Conservation (phyloP, 2,329 filamentous ascomycete genomes). For the Fusarium oligoseptatum region DNA sequence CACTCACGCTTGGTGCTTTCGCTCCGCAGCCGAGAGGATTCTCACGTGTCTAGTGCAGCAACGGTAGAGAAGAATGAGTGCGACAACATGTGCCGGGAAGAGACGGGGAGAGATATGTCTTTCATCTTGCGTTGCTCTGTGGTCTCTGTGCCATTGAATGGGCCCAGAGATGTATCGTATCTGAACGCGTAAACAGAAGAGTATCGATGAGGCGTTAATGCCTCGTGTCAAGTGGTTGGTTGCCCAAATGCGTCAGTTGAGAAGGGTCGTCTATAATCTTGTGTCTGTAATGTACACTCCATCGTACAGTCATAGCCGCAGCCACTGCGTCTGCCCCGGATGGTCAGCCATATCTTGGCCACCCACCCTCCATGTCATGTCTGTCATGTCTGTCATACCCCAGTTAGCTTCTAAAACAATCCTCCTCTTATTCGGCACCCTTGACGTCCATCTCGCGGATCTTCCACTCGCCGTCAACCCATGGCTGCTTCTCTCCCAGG, state of each 20-base stretch:
- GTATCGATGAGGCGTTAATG: neutral
- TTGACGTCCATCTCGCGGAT: conserved; percentile 80
- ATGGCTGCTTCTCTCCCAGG: conserved; percentile 85
- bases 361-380: conserved; percentile 1
- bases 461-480: conserved; percentile 81
- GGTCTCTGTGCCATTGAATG: conserved; percentile 67
- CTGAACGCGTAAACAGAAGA: conserved; percentile 62
- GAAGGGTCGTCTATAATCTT: conserved; percentile 47
- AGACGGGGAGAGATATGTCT: conserved; percentile 13
- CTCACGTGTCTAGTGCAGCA: conserved; percentile 6
- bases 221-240: neutral
- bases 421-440: conserved; percentile 50
- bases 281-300: conserved; percentile 44
- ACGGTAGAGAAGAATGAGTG: conserved; percentile 10
- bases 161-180: conserved; percentile 75
- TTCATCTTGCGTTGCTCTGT: conserved; percentile 73
- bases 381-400: conserved; percentile 2
- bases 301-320: conserved; percentile 39
- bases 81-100: neutral
- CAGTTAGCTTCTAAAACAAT: conserved; percentile 1
- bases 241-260: conserved; percentile 16
- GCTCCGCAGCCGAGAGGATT: conserved; percentile 44
- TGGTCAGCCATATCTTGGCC: conserved; percentile 5
- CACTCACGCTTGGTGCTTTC: conserved; percentile 48
- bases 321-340: conserved; percentile 23